A percentile compares a stretch with the other conserved stretches of the same genome.
Evolutionary conservation across 352 stramenopile genomes (phyloP).

Genomic region (Pythium dissimile): DNA sequence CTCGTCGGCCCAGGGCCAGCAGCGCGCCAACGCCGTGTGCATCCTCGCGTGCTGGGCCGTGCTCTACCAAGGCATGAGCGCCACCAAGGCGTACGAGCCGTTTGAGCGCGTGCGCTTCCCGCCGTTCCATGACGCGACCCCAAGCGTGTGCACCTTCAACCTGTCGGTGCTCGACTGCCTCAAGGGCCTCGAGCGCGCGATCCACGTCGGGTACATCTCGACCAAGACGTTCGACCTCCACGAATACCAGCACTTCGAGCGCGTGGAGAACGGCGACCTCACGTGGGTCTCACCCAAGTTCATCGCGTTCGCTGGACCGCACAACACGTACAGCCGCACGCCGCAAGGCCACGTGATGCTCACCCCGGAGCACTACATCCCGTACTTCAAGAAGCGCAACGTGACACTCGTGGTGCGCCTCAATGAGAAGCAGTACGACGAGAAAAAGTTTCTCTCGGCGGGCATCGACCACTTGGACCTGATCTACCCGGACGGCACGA

Average conservation of each 20-base stretch:
- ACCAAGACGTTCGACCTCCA: slow-evolving; percentile 86
- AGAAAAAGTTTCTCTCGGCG: slow-evolving; percentile 65
- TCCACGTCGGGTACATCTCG: slow-evolving; percentile 73
- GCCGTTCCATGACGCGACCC: slow-evolving; percentile 91
- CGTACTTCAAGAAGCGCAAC: slow-evolving; percentile 90
- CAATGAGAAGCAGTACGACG: slow-evolving; percentile 94
- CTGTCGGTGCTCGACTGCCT: slow-evolving; percentile 91
- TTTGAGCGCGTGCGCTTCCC: slow-evolving; percentile 56
- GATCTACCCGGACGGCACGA: slow-evolving; percentile 92
- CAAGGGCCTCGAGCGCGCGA: slow-evolving; percentile 79
- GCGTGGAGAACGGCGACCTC: slow-evolving; percentile 94
- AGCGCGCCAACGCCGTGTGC: slow-evolving; percentile 87
- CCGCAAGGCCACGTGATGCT: slow-evolving; percentile 87
- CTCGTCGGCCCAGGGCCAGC: slow-evolving; percentile 59
- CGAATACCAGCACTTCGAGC: slow-evolving; percentile 95
- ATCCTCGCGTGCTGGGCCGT: slow-evolving; percentile 89
- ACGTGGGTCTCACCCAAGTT: slow-evolving; percentile 94
- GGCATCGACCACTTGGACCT: slow-evolving; percentile 91
- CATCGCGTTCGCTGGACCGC: slow-evolving; percentile 92
- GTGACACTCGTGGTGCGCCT: slow-evolving; percentile 91
- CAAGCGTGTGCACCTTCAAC: slow-evolving; percentile 82
- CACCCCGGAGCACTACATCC: slow-evolving; percentile 90
- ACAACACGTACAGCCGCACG: slow-evolving; percentile 61
- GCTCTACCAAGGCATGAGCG: slow-evolving; percentile 75
- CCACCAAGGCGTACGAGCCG: slow-evolving; percentile 68